Evolutionary conservation across 768 basidiomycete genomes (phyloP).

Genomic region (Agrocybe chaxingu): DNA sequence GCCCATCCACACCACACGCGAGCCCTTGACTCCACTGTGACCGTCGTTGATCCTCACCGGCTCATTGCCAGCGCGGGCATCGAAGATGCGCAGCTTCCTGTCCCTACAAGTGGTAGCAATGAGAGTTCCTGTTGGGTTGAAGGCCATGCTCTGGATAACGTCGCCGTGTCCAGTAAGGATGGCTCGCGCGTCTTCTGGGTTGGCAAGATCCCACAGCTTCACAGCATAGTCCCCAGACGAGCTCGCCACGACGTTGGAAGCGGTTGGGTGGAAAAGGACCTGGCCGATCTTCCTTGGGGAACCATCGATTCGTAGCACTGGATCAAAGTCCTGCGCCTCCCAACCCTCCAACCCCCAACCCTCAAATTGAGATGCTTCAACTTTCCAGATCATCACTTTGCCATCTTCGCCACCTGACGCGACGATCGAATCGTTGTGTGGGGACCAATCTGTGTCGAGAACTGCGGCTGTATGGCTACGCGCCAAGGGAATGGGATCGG

Average conservation of each 20-base stretch:
- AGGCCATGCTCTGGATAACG: slow-evolving; percentile 81
- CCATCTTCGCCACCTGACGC: slow-evolving; percentile 95
- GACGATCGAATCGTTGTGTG: slow-evolving; percentile 87
- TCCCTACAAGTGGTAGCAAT: slow-evolving; percentile 91
- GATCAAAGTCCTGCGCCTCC: slow-evolving; percentile 81
- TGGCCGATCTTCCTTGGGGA: slow-evolving; percentile 91
- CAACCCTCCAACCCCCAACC: slow-evolving; percentile 85
- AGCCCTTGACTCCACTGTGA: slow-evolving; percentile 91
- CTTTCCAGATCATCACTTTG: slow-evolving; percentile 89
- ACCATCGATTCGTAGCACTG: slow-evolving; percentile 75
- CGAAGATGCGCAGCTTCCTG: slow-evolving; percentile 88
- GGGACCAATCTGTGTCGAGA: slow-evolving; percentile 96
- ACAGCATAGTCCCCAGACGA: slow-evolving; percentile 81
- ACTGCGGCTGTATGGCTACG: slow-evolving; percentile 82
- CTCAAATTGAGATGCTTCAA: slow-evolving; percentile 64
- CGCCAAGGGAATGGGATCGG: slow-evolving; percentile 89
- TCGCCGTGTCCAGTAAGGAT: slow-evolving; percentile 78
- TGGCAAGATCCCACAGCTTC: slow-evolving; percentile 88
- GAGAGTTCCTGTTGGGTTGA: slow-evolving; percentile 76
- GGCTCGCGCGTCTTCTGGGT: slow-evolving; percentile 58
- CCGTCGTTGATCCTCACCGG: slow-evolving; percentile 82
- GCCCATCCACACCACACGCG: slow-evolving; percentile 89
- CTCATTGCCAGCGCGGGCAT: slow-evolving; percentile 80
- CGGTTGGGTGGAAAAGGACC: slow-evolving; percentile 91
- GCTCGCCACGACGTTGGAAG: slow-evolving; percentile 79